A percentile compares a stretch with the other conserved stretches of the same genome.
Conservation (phyloP, 352 stramenopile genomes). For the Pythium apleroticum region DNA sequence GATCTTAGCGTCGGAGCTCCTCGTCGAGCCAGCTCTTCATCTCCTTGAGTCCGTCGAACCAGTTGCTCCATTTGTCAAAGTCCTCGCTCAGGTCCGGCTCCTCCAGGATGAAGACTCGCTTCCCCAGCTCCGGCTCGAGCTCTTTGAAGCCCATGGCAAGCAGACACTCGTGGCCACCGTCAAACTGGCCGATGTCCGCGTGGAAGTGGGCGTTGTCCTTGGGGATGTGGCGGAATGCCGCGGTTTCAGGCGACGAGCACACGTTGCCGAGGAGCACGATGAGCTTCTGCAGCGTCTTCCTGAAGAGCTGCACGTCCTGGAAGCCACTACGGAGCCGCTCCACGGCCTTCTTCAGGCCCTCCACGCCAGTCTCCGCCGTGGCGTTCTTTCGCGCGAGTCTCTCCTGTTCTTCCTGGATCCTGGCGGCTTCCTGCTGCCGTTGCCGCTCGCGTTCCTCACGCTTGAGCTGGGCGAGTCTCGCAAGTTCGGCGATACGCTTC, state of each 20-base stretch:
- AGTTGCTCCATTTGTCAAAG: constrained; percentile 76
- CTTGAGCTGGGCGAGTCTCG: constrained; percentile 53
- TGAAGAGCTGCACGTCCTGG: constrained; percentile 17
- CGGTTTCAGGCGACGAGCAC: constrained; percentile 67
- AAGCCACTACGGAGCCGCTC: constrained; percentile 45
- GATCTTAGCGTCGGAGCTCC: not conserved
- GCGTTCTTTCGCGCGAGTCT: constrained; percentile 36
- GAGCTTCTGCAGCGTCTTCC: constrained; percentile 50
- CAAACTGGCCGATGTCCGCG: constrained; percentile 60
- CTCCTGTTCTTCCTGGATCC: constrained; percentile 26
- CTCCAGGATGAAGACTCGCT: constrained; percentile 66
- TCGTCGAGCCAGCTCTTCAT: constrained; percentile 40
- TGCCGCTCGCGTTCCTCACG: constrained; percentile 40
- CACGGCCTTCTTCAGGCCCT: constrained; percentile 44
- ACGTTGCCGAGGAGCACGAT: constrained; percentile 60
- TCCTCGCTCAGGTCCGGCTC: constrained; percentile 74
- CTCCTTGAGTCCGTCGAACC: constrained; percentile 76
- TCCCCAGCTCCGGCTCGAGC: constrained; percentile 45
- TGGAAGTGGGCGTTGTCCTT: constrained; percentile 75
- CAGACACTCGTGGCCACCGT: constrained; percentile 61
- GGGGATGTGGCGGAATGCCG: constrained; percentile 66
- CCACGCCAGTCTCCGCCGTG: constrained; percentile 36
- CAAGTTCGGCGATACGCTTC: constrained; percentile 43
- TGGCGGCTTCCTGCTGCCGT: constrained; percentile 23
- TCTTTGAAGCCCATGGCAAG: constrained; percentile 72